Conservation (phyloP, 1,139 yeast genomes). For the Suhomyces panamericanus region DNA sequence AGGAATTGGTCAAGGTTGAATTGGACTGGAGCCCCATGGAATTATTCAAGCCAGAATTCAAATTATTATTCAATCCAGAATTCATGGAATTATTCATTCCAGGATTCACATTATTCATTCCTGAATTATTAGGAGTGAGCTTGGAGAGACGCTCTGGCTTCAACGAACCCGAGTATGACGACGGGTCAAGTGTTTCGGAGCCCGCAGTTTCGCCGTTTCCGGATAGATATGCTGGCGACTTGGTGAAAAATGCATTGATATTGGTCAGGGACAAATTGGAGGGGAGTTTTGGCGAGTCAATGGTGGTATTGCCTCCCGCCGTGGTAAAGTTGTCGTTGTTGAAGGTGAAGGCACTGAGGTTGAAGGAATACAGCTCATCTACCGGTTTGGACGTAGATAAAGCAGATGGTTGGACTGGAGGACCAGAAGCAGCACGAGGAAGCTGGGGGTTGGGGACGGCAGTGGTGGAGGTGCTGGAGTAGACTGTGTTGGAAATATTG, state of each 20-base stretch:
- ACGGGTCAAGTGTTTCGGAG: too few relatives aligned
- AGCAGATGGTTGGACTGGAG: conserved; percentile 3
- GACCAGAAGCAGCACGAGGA: too few relatives aligned
- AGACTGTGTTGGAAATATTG: neutral
- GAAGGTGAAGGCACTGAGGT: conserved; percentile 37
- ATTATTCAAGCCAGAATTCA: neutral
- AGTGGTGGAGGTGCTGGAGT: neutral
- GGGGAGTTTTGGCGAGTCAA: conserved; percentile 7
- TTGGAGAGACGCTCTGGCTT: neutral
- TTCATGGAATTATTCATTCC: too few relatives aligned
- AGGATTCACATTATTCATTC: neutral
- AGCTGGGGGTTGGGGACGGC: too few relatives aligned
- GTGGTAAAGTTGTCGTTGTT: conserved; percentile 17
- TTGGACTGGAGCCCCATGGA: neutral
- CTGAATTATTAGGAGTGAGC: neutral
- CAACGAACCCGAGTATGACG: neutral
- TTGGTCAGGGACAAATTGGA: conserved; percentile 16
- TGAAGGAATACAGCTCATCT: conserved; percentile 40
- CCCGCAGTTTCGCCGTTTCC: neutral
- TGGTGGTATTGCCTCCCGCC: neutral
- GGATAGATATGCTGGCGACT: conserved; percentile 9
- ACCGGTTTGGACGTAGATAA: conserved; percentile 7
- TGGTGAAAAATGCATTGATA: conserved; percentile 24
- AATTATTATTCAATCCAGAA: too few relatives aligned
- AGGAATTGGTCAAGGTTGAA: conserved; percentile 26